Base-by-base conservation (phyloP, 2,329 filamentous ascomycete genomes). In the Ceratocystis cubensis region DNA sequence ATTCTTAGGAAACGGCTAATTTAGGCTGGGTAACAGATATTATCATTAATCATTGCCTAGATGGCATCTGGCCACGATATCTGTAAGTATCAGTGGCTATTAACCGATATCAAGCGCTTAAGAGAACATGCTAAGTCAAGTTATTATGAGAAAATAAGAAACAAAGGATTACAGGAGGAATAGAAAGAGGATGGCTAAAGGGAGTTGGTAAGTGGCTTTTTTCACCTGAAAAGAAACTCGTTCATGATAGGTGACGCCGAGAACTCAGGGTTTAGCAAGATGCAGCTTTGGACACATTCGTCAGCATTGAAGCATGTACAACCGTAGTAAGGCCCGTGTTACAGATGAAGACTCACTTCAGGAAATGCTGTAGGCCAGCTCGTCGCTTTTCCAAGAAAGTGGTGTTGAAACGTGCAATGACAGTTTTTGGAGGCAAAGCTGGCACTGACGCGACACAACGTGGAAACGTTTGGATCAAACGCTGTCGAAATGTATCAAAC, bases 191-290 rank as follows among this genome's bases (percentile, higher is more conserved):
- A 41, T 13, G 37, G 37, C 2, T 13, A 1, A 13, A 41, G 37
- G 37, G 10, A 41, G 10, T 41, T 41, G 37, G 13, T 41, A 41
- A 13, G 28, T 33, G 56, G 33, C 25, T 3, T 2, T 63, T 67
- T 63, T 80, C 71, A 84, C 64, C 79, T 80, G 74, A 96, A 94
- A 63, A 96, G 80, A 73, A 96, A 96, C 67, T 96, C 91, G 74
- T 94, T 96, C 56, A 96, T 80, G 1, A 96, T 85, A 0, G 91
- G 89, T n/a, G 90, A 94, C 10, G 89, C 88, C 44, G 91, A 89
- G 73, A 96, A 96, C 75, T 96, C 91, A 0, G 93, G 93, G 75
- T 96, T 96, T 37, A 96, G 78, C 70, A 97, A 77, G 69, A 96
- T 87, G 77, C 92, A 96, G 74, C 91, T 96, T 73, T 7, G 20